phyloP scores from a whole-genome alignment of 1,139 yeast species.

The Pichia sp. region DNA sequence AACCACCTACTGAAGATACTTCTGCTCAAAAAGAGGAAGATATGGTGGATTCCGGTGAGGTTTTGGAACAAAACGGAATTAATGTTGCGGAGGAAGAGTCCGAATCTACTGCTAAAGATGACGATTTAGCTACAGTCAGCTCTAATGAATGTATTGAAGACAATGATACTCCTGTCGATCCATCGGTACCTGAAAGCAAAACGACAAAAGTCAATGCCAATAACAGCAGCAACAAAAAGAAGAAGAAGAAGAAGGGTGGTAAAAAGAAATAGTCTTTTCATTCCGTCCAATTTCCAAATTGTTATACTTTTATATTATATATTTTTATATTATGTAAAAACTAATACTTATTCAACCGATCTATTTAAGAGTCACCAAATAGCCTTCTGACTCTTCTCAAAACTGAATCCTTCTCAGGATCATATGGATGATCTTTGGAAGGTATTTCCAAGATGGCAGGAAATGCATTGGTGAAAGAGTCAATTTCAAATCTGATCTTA shows the following conservation, averaged over 20 bases:
- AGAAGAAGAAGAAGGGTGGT: conserved; percentile 19
- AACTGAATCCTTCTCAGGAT: conserved; percentile 96
- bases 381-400: conserved; percentile 88
- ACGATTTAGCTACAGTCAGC: neutral
- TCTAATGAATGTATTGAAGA: neutral
- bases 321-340: too few species aligned
- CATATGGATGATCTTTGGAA: conserved; percentile 96
- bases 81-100: neutral
- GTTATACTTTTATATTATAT: too few species aligned
- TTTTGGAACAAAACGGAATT: neutral
- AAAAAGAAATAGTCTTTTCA: conserved; percentile 1
- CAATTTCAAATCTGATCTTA: conserved; percentile 74
- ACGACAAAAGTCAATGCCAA: too few species aligned
- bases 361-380: conserved; percentile 56
- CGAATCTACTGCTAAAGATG: neutral
- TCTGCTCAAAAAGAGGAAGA: neutral
- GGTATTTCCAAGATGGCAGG: conserved; percentile 98
- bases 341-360: too few species aligned
- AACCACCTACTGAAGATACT: neutral
- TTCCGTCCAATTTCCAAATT: too few species aligned
- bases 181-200: too few species aligned
- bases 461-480: conserved; percentile 79
- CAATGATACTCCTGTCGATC: neutral
- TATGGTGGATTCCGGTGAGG: neutral
- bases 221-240: conserved; percentile 14